Percentiles rank a stretch among this genome's conserved stretches.
These are phyloP conservation scores for Hibiscus syriacus DNA, from an alignment of 345 rosid genomes.

Conservation along the genomic window DNA sequence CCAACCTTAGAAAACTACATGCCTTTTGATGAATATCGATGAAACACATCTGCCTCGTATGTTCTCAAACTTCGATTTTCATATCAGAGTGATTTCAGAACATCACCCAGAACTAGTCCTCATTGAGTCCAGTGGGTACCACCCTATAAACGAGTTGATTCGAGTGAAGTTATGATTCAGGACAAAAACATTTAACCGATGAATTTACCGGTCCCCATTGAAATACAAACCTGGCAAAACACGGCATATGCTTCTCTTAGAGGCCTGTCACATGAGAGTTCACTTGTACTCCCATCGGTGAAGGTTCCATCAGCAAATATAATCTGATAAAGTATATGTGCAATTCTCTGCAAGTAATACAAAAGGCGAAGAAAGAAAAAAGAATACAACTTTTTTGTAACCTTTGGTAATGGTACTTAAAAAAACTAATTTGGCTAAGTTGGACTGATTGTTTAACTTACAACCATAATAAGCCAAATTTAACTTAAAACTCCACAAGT, in stretches of 20 bases:
- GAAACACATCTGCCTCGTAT: background rate
- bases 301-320: constrained; percentile 68
- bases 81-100: constrained; percentile 38
- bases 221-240: constrained; percentile 40
- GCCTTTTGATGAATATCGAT: background rate
- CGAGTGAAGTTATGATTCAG: background rate
- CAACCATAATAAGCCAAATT: too few relatives aligned
- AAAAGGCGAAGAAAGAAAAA: background rate
- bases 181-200: background rate
- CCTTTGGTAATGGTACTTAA: too few relatives aligned
- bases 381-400: too few relatives aligned
- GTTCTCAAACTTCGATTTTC: background rate
- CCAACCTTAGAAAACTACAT: background rate
- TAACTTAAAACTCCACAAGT: too few relatives aligned
- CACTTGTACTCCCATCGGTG: constrained; percentile 61
- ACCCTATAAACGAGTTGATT: constrained; percentile 31
- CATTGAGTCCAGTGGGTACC: constrained; percentile 71
- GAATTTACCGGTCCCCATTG: background rate
- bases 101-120: constrained; percentile 59
- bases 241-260: constrained; percentile 52
- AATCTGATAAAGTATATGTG: constrained; percentile 25
- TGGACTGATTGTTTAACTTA: too few relatives aligned
- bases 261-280: constrained; percentile 62
- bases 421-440: too few relatives aligned
- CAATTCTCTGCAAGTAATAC: background rate